These are phyloP conservation scores for Microbotryum saponariae DNA, from an alignment of 1,284 basidiomycete species.

Conservation along the genomic window DNA sequence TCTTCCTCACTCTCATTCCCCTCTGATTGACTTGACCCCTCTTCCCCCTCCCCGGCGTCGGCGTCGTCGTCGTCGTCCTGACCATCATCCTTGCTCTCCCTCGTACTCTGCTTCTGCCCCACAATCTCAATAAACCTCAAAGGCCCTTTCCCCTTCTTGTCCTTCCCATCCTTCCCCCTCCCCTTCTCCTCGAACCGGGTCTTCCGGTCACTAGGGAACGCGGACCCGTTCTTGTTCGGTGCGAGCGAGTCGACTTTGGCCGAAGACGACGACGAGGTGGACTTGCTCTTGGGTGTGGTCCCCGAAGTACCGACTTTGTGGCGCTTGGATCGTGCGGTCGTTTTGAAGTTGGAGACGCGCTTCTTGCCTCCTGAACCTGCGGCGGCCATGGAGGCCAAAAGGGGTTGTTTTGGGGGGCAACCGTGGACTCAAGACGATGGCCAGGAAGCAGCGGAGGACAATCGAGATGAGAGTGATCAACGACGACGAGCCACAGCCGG, in stretches of 20 bases:
- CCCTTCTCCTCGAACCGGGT: neutral
- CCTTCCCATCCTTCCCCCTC: constrained; percentile 20
- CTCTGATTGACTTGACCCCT: too few species aligned
- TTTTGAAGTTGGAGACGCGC: constrained; percentile 3
- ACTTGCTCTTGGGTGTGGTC: neutral
- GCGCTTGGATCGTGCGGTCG: constrained; percentile 18
- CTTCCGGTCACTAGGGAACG: neutral
- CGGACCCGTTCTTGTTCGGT: neutral
- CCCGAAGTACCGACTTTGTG: constrained; percentile 15
- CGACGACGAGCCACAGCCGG: too few species aligned
- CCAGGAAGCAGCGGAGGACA: too few species aligned
- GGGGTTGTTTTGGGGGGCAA: too few species aligned
- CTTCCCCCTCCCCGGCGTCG: too few species aligned
- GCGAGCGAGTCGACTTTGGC: neutral
- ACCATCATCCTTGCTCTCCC: neutral
- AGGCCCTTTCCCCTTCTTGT: constrained; percentile 28
- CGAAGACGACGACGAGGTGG: neutral
- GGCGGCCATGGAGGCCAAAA: too few species aligned
- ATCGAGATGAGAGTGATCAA: too few species aligned
- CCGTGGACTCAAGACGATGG: too few species aligned
- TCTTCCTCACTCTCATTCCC: neutral
- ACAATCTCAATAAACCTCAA: constrained; percentile 13
- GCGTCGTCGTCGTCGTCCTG: neutral
- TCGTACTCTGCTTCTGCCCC: constrained; percentile 2
- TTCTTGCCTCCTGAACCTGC: too few species aligned